Base-by-base conservation (phyloP, 768 basidiomycete genomes). In the Filobasidium wieringae region DNA sequence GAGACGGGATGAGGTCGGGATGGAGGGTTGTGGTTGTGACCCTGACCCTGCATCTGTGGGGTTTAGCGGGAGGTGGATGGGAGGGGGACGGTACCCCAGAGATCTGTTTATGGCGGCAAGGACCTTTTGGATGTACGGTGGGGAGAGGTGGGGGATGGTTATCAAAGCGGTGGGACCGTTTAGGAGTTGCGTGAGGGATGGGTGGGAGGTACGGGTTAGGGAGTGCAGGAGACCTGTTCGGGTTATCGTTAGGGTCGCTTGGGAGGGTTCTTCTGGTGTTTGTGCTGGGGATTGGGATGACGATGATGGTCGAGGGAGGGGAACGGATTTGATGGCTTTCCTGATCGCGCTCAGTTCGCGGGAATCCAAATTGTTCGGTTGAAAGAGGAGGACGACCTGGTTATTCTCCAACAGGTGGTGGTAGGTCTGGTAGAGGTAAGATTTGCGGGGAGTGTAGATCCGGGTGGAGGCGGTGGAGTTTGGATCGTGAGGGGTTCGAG, bases 191-290 rank as follows among this genome's bases (percentile, higher is more conserved):
- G 1, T 85, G 74, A 14, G 81, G 77, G 74, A 88, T 74, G 2
- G 76, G 66, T 64, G 83, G 79, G 43, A 79, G n/a, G n/a, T n/a
- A 37, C 87, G 81, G 24, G 88, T 74, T 1, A 85, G 82, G 57
- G 85, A 86, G 33, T 87, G 85, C 64, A 91, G 84, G 51, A 91
- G 80, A 62, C 84, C 81, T 9, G 88, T 85, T 43, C 84, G 82
- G 57, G 89, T 80, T 66, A 87, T 57, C 7, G 66, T 68, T 15
- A 70, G 34, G 74, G 49, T 82, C 83, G 67, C 91, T 78, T 47
- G 36, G 36, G n/a, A 27, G n/a, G 26, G 24, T 45, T 56, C 55
- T 29, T 45, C 34, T 77, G 78, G 8, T 84, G 83, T 27, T 37
- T 53, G 1, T 11, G 74, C 55, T 64, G 68, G 57, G 80, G 76